A percentile compares a stretch with the other conserved stretches of the same genome.
phyloP scores from a whole-genome alignment of 371 early-diverging fungal species.

The Neoconidiobolus thromboides region DNA sequence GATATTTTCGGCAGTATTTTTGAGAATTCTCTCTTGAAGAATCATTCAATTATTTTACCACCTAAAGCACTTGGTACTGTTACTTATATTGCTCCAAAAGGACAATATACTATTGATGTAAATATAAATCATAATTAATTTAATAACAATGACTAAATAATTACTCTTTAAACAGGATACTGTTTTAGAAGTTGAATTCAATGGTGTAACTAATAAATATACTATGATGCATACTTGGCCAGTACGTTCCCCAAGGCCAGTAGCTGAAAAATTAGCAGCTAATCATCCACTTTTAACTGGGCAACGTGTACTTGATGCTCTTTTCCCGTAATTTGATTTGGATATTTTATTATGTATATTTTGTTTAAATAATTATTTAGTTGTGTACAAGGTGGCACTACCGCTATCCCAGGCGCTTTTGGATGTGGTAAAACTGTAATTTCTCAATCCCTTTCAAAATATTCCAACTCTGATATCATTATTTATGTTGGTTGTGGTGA shows the following conservation, averaged over 20 bases:
- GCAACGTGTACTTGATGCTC: conserved; percentile 97
- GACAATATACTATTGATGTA: conserved; percentile 79
- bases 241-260: conserved; percentile 97
- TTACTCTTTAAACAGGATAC: conserved; percentile 35
- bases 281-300: conserved; percentile 97
- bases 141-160: background rate
- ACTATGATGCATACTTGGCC: conserved; percentile 99
- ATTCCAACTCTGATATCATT: conserved; percentile 99
- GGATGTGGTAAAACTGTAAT: conserved; percentile 99
- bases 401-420: conserved; percentile 99
- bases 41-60: conserved; percentile 91
- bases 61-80: conserved; percentile 91
- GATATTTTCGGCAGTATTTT: conserved; percentile 93
- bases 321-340: conserved; percentile 72
- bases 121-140: background rate
- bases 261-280: conserved; percentile 90
- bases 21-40: conserved; percentile 90
- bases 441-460: conserved; percentile 99
- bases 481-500: conserved; percentile 99
- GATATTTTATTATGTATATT: background rate
- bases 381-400: conserved; percentile 99
- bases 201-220: conserved; percentile 67
- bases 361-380: conserved; percentile 9
- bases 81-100: conserved; percentile 88
- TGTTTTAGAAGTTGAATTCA: conserved; percentile 89